Conservation (phyloP, 441 rosid genomes). For the Adansonia gregorii region DNA sequence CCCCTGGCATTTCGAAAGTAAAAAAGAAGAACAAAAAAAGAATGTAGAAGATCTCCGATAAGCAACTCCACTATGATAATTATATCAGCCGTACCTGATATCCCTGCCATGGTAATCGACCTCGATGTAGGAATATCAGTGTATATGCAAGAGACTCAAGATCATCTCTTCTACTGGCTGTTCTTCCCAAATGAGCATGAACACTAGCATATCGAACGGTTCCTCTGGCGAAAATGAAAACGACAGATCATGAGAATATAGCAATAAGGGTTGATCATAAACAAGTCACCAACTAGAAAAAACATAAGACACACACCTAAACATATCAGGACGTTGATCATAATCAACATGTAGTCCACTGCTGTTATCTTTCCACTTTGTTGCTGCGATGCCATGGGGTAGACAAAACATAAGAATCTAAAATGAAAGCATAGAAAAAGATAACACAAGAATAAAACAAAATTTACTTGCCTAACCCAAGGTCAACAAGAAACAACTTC, state of each 20-base stretch:
- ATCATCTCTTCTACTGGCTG: conserved; percentile 98
- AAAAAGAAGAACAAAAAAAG: not conserved
- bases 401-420: conserved; percentile 21
- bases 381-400: conserved; percentile 56
- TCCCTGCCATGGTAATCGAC: conserved; percentile 99
- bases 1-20: conserved; percentile 52
- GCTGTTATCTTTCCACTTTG: conserved; percentile 91
- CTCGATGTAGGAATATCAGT: conserved; percentile 84
- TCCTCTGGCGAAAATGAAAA: conserved; percentile 50
- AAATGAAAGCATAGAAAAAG: conserved; percentile 16
- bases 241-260: conserved; percentile 23
- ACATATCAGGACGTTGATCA: conserved; percentile 99
- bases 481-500: conserved; percentile 92
- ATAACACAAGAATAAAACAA: not conserved
- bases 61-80: not conserved
- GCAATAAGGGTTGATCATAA: conserved; percentile 7
- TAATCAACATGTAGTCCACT: conserved; percentile 88
- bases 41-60: not conserved
- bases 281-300: conserved; percentile 16
- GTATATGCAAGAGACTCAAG: conserved; percentile 98
- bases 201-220: conserved; percentile 98
- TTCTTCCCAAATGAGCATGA: conserved; percentile 97
- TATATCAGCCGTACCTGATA: conserved; percentile 65
- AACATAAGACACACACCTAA: conserved; percentile 55
- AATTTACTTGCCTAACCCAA: conserved; percentile 75